Conservation (phyloP, 495 filamentous ascomycete genomes). For the Trichocladium antarcticum region DNA sequence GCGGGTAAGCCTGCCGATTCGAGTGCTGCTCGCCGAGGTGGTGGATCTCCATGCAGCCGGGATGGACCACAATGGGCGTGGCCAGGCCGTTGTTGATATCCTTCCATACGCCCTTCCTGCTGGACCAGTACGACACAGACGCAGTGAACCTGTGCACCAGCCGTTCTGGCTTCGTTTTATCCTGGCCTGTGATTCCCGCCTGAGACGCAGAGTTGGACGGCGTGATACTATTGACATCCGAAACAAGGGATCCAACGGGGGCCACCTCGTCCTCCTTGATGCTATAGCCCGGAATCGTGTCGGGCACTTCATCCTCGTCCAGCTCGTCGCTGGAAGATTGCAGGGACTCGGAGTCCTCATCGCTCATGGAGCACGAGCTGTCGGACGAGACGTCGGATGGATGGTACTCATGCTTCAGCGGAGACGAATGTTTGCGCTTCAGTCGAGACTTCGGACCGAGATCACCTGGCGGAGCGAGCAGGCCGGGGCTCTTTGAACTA, state of each 20-base stretch:
- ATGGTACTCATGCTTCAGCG: constrained; percentile 94
- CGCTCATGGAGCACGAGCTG: constrained; percentile 39
- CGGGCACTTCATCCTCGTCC: constrained; percentile 41
- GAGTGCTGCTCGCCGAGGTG: constrained; percentile 44
- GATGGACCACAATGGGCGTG: constrained; percentile 69
- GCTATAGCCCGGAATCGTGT: constrained; percentile 40
- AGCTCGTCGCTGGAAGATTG: constrained; percentile 42
- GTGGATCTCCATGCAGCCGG: constrained; percentile 78
- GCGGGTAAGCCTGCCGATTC: constrained; percentile 30
- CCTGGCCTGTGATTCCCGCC: constrained; percentile 42
- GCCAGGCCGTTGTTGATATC: constrained; percentile 49
- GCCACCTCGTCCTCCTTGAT: constrained; percentile 25
- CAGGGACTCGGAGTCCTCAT: constrained; percentile 32
- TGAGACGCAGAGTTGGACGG: constrained; percentile 73
- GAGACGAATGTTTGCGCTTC: constrained; percentile 74
- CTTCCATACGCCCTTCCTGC: constrained; percentile 67
- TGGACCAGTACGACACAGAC: constrained; percentile 75
- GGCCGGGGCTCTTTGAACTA: constrained; percentile 30
- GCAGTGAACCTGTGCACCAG: constrained; percentile 52
- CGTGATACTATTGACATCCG: constrained; percentile 43
- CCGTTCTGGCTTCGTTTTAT: constrained; percentile 41
- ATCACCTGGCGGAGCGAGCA: constrained; percentile 42
- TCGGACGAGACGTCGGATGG: constrained; percentile 61
- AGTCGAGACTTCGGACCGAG: constrained; percentile 29
- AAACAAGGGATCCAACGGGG: constrained; percentile 23